Conservation (phyloP, 148 eudicot species). For the Silene latifolia region DNA sequence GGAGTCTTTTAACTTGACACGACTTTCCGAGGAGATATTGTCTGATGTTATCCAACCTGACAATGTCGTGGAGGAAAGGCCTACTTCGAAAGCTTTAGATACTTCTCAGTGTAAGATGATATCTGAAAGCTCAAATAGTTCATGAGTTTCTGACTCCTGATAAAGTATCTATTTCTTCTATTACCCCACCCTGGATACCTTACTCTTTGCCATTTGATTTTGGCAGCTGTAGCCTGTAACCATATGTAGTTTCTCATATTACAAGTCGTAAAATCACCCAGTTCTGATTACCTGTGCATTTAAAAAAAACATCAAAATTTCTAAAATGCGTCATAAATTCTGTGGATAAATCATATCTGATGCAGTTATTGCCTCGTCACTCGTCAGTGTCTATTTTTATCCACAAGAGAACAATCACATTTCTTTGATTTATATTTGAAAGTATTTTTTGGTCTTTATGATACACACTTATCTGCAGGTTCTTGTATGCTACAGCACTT, state of each 20-base stretch:
- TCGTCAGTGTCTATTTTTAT: not conserved
- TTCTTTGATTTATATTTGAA: too few relatives aligned
- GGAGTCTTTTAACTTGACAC: slow-evolving; percentile 55
- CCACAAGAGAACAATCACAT: not conserved
- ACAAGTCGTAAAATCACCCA: not conserved
- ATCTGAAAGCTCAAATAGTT: slow-evolving; percentile 33
- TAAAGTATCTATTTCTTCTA: slow-evolving; percentile 45
- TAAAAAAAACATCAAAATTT: not conserved
- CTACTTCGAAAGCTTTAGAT: slow-evolving; percentile 28
- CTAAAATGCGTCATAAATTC: not conserved
- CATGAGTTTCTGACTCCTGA: slow-evolving; percentile 50
- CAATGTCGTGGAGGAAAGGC: slow-evolving; percentile 40
- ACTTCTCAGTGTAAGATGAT: slow-evolving; percentile 29
- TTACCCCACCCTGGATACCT: slow-evolving; percentile 41
- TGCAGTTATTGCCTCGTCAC: not conserved
- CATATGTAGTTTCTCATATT: not conserved
- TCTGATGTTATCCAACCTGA: slow-evolving; percentile 37
- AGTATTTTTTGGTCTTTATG: too few relatives aligned
- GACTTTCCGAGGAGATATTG: slow-evolving; percentile 45
- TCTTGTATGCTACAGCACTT: slow-evolving; percentile 66
- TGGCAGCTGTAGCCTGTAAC: not conserved
- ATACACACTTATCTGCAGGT: slow-evolving; percentile 34
- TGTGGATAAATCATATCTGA: not conserved
- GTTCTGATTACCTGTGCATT: not conserved
- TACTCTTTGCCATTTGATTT: not conserved